Evolutionary conservation across 164 flowering plant species (phyloP), one percentile per base, ranked within the genome.

Genomic region (Amborella trichopoda): DNA sequence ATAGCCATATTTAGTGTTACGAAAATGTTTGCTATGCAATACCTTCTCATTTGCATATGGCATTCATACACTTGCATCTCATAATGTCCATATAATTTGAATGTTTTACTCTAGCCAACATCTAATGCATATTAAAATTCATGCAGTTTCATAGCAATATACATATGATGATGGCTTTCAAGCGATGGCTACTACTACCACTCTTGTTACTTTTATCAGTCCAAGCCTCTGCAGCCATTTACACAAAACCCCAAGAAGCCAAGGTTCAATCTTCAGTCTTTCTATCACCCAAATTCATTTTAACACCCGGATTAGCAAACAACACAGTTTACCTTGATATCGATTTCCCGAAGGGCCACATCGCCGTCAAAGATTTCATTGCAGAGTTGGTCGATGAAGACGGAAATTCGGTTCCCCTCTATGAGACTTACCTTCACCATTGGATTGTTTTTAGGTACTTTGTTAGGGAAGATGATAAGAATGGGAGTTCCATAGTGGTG

Each of bases 341-440:
- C 24, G 82, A 81, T 25, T 91, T 86, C 48, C 98, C 98, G 25
- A 75, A 53, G 58, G 94, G 96, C 27, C 96, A 86, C 56, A 73
- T 91, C 65, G 90, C 74, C n/a, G 11, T 91, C 48, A 91, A 91
- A 57, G 66, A 68, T 25, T 80, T 91, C 46, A 28, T 67, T 61
- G 95, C 81, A 9, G 94, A 91, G 68, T 79, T 91, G 3, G 72
- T 91, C 28, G 96, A 91, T 53, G 94, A 82, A 54, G 48, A 54
- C 14, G 96, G 96, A 41, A 73, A 63, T 23, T 61, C 95, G 8
- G 59, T 91, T 45, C 88, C 99, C 13, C 94, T 91, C 48, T 78
- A 80, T 6, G 93, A 91, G 50, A 81, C 90, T 46, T 91, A 91
- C 69, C 85, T 87, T 34, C 98, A 91, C 56, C 99, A 91, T 45